Evolutionary conservation across 805 yeast species (phyloP), one percentile per base, ranked within the genome.

Genomic region (Crinitomyces ghanaensis): DNA sequence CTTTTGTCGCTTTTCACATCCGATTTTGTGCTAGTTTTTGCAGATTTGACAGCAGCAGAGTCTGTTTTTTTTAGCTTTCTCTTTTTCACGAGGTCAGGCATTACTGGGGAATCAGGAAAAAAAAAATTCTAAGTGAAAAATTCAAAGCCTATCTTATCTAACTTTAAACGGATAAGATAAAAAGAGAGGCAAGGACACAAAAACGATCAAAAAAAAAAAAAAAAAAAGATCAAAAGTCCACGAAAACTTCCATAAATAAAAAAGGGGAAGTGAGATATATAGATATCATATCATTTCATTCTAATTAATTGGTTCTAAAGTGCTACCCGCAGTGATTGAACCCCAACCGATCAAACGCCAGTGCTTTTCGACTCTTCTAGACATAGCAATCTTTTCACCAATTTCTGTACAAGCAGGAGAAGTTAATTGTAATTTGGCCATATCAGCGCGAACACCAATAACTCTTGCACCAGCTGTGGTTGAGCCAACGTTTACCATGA

Each of bases 281-380:
- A 21, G n/a, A n/a, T n/a, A n/a, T n/a, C n/a, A n/a, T n/a, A n/a
- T n/a, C n/a, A n/a, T n/a, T n/a, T n/a, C n/a, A n/a, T n/a, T 19
- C 28, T 39, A 44, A 25, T 35, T 38, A 8, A 39, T 42, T 11
- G 50, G 51, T 20, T 31, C 30, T 17, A 45, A 27, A 17, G 46
- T 47, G 34, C 45, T 78, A 63, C 95, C 95, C 64, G 82, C 84
- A 65, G 81, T 81, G 59, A 86, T 88, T 33, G 95, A 85, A 50
- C 98, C 99, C 99, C 99, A 91, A 52, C 99, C 99, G 65, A 91
- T 91, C 59, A 91, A 72, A 72, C 99, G 91, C 95, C 96, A 91
- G 63, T 91, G 99, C 74, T 88, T 88, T 59, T 91, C 99, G 51
- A 91, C 91, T 74, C 98, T 86, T 72, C 99, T 82, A 28, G 96